Base-by-base conservation (phyloP, 352 stramenopile species). In the Blastocystis sp. region DNA sequence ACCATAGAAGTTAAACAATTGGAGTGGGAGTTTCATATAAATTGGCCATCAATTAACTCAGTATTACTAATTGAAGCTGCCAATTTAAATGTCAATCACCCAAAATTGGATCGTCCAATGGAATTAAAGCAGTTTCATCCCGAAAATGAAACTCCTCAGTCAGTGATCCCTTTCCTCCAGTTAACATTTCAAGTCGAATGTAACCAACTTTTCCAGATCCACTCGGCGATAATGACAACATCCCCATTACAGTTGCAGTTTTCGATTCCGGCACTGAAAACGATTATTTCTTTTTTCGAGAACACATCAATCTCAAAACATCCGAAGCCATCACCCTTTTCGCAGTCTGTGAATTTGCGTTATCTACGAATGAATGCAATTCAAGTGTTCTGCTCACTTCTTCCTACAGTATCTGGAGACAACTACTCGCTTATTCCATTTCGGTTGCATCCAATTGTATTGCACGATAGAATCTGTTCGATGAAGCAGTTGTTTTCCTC, bases 281-380 rank as follows among this genome's bases (percentile, higher is more conserved):
- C 66, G 7, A 39, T 78, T 20, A 55, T 34, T 0, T 55, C 6
- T 7, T 78, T 78, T 45, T 47, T 78, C 16, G 24, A 78, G 39
- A 45, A 53, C 37, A 45, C 66, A 7, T 47, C 45, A 8, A 39
- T 47, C 13, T 53, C 24, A 16, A 75, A 47, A 43, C 16, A 47
- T 18, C 45, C 45, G 1, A 75, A 39, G 20, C 64, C 37, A 16
- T 75, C 64, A 41, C 30, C 18, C 13, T n/a, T 43, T 16, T 43
- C 45, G 16, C 37, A n/a, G 26, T 18, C 64, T 8, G 45, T 75
- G n/a, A 39, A 8, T 30, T 11, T 78, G 39, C 4, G 50, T 11
- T 78, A 54, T 56, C 39, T 78, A 16, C 66, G 66, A 56, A 45
- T 78, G 3, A 78, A 78, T 78, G n/a, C 66, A 18, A 78, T 78